Percentiles rank a stretch among this genome's conserved stretches.
Evolutionary conservation across 345 rosid species (phyloP).

Genomic region (Ailanthus altissimus): DNA sequence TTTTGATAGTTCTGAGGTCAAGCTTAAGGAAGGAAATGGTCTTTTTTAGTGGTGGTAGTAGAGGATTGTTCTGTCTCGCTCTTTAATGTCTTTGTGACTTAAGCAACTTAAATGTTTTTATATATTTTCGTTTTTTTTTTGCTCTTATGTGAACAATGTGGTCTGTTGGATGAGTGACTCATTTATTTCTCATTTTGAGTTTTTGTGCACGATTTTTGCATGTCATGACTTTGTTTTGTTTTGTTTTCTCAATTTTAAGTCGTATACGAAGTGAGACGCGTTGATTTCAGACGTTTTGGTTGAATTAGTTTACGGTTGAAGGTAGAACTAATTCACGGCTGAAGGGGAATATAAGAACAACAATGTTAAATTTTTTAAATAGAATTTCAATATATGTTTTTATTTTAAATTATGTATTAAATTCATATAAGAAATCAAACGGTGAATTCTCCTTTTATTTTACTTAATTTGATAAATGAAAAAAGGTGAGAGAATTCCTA

Average conservation of each 20-base stretch:
- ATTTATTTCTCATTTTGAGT: neutral
- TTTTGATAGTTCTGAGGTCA: neutral
- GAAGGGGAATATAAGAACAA: no score
- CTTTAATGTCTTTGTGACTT: conserved; percentile 4
- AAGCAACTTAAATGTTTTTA: neutral
- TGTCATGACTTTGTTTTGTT: neutral
- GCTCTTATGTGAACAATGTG: neutral
- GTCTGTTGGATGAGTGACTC: neutral
- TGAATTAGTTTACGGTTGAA: no score
- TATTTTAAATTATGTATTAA: no score
- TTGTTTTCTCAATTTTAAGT: neutral
- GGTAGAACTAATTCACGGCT: no score
- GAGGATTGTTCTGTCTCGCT: neutral
- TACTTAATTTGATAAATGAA: no score
- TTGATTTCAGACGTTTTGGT: no score
- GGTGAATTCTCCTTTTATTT: no score
- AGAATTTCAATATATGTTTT: no score
- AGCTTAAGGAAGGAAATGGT: neutral
- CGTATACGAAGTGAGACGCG: no score
- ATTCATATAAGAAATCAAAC: no score
- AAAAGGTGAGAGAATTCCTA: no score
- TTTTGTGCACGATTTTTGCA: neutral
- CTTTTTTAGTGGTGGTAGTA: conserved; percentile 1
- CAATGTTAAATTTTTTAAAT: no score
- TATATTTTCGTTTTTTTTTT: neutral